A percentile compares a stretch with the other conserved stretches of the same genome.
Conservation (phyloP, 192 early-diverging fungal species). For the Blastocladiella britannica region DNA sequence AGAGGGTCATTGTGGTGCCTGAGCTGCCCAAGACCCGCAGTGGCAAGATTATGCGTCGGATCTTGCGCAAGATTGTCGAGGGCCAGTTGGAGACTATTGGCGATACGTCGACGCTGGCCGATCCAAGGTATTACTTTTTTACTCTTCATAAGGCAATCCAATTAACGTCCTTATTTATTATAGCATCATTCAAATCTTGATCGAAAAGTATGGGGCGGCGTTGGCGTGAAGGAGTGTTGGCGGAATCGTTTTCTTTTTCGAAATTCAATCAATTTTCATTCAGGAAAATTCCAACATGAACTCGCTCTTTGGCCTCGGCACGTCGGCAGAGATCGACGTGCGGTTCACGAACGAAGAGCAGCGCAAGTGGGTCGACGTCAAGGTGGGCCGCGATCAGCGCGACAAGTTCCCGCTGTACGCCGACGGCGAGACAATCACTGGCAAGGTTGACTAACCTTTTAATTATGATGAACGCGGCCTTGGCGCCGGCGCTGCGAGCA, state of each 20-base stretch:
- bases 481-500: no score
- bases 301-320: conserved; percentile 52
- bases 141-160: no score
- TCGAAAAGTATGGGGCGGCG: no score
- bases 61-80: conserved; percentile 80
- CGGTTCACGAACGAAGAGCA: conserved; percentile 62
- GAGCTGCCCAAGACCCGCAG: conserved; percentile 89
- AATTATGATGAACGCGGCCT: no score
- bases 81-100: conserved; percentile 67
- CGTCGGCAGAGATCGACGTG: conserved; percentile 73
- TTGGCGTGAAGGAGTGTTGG: no score
- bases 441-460: conserved; percentile 44
- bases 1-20: conserved; percentile 57
- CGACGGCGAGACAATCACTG: conserved; percentile 82
- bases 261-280: no score
- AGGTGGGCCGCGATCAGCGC: conserved; percentile 78
- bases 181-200: no score
- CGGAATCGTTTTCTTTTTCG: no score
- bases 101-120: conserved; percentile 69
- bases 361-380: conserved; percentile 81
- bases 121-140: no score
- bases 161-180: no score
- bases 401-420: conserved; percentile 85
- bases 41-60: conserved; percentile 91
- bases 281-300: no score